Percentiles rank a stretch among this genome's conserved stretches.
Conservation (phyloP, 345 rosid genomes). For the Linum lewisii region DNA sequence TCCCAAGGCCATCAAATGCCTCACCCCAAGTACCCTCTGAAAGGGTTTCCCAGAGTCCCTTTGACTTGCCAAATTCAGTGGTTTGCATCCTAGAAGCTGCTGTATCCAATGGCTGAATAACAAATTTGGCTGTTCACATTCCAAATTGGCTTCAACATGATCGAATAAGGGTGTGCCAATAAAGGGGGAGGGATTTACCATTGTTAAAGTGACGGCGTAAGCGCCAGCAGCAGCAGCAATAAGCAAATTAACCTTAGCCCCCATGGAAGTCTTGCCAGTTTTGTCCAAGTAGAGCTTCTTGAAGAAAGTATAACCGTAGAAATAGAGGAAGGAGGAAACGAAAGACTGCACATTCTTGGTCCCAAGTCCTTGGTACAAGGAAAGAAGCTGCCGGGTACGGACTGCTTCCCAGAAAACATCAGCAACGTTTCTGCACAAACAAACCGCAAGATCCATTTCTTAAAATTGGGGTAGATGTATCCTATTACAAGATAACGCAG, state of each 20-base stretch:
- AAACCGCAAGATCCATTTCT: no score
- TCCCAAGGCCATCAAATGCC: slow-evolving; percentile 23
- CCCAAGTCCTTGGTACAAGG: slow-evolving; percentile 27
- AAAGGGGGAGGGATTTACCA: slow-evolving; percentile 7
- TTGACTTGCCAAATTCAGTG: slow-evolving; percentile 8
- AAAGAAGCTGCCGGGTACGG: slow-evolving; percentile 16
- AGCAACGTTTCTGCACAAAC: slow-evolving; percentile 17
- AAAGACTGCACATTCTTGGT: slow-evolving; percentile 23
- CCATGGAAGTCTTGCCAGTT: slow-evolving; percentile 18
- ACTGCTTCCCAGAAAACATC: slow-evolving; percentile 28
- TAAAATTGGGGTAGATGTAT: no score
- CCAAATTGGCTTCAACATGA: neutral
- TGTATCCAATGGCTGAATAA: slow-evolving; percentile 22
- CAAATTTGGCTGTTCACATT: neutral
- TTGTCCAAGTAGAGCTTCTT: slow-evolving; percentile 19
- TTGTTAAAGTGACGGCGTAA: slow-evolving; percentile 17
- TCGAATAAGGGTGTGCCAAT: neutral
- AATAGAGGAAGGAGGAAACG: slow-evolving; percentile 18
- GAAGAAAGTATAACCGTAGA: slow-evolving; percentile 23
- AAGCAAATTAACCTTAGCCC: slow-evolving; percentile 13
- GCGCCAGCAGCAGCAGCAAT: slow-evolving; percentile 25
- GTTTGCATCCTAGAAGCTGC: slow-evolving; percentile 22
- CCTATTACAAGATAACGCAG: no score
- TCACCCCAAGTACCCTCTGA: slow-evolving; percentile 18
- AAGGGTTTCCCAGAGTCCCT: slow-evolving; percentile 21